phyloP scores from a whole-genome alignment of 139 green algal genomes.

The Micractinium sp. region DNA sequence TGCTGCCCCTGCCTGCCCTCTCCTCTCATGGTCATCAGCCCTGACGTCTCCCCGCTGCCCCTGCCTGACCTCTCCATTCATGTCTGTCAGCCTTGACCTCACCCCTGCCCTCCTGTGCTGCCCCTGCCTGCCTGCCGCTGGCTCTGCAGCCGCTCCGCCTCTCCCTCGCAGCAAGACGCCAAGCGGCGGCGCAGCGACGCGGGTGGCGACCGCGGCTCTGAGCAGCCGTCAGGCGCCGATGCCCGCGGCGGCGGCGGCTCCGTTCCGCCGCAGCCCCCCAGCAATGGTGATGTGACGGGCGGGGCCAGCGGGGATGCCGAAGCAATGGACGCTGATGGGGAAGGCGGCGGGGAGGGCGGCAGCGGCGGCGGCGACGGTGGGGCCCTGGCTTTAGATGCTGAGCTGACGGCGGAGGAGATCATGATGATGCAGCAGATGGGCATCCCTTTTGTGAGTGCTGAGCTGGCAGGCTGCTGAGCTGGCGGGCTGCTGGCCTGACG shows the following conservation, averaged over 20 bases:
- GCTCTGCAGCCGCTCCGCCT: constrained; percentile 8
- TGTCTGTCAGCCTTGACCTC: not conserved
- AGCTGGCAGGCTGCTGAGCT: not conserved
- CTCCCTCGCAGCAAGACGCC: not conserved
- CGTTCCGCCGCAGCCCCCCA: not conserved
- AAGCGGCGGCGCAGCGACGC: constrained; percentile 11
- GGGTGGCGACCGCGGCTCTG: not conserved
- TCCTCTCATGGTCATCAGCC: not conserved
- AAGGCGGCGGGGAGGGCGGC: not conserved
- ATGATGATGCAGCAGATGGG: constrained; percentile 89
- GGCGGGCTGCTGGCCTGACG: not conserved
- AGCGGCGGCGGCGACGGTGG: not conserved
- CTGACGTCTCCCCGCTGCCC: not conserved
- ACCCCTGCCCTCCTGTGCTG: not conserved
- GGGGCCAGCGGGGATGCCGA: not conserved
- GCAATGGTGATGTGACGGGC: not conserved
- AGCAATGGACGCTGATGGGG: not conserved
- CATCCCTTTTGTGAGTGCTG: constrained; percentile 76
- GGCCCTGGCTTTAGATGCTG: constrained; percentile 68
- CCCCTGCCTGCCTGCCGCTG: not conserved
- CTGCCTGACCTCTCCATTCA: not conserved
- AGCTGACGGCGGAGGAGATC: constrained; percentile 84
- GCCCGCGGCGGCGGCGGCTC: not conserved
- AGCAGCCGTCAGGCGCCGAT: not conserved
- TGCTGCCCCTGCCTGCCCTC: not conserved